Evolutionary conservation across 495 filamentous ascomycete genomes (phyloP).

Genomic region (Aspergillus ostianus): DNA sequence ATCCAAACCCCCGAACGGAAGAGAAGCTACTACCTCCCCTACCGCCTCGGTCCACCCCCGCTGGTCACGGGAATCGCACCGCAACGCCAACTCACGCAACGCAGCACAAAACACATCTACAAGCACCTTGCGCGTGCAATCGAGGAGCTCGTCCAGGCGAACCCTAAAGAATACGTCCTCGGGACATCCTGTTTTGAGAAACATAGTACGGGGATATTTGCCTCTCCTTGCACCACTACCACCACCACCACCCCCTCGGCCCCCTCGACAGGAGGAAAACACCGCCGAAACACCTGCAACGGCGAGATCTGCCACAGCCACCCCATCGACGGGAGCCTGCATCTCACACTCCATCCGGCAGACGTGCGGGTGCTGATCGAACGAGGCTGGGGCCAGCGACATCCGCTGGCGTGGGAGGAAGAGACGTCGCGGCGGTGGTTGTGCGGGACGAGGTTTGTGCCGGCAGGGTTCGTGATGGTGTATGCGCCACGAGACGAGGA

Average conservation of each 20-base stretch:
- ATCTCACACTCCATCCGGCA: constrained; percentile 73
- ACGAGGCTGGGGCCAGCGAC: constrained; percentile 77
- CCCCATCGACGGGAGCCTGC: constrained; percentile 66
- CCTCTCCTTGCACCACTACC: constrained; percentile 9
- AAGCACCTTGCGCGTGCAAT: constrained; percentile 47
- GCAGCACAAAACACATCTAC: constrained; percentile 51
- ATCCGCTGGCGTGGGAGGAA: constrained; percentile 69
- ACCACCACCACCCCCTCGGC: constrained; percentile 1
- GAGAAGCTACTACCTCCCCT: constrained; percentile 39
- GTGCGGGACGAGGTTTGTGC: constrained; percentile 54
- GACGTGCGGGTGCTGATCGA: constrained; percentile 72
- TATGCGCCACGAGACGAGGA: constrained; percentile 70
- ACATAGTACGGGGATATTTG: constrained; percentile 70
- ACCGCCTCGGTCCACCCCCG: constrained; percentile 61
- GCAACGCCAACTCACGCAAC: constrained; percentile 72
- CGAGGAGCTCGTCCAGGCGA: constrained; percentile 43
- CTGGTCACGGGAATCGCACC: constrained; percentile 71
- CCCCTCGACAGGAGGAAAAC: not conserved
- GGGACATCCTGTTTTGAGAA: constrained; percentile 78
- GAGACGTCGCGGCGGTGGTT: constrained; percentile 30
- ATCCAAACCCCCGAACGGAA: too few relatives aligned
- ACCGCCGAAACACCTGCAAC: constrained; percentile 40
- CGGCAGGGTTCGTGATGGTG: constrained; percentile 72
- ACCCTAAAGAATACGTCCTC: constrained; percentile 53
- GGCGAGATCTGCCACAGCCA: constrained; percentile 82